A percentile compares a stretch with the other conserved stretches of the same genome.
These are phyloP conservation scores for Scleroderma citrinum DNA, from an alignment of 768 basidiomycete genomes.

Conservation along the genomic window DNA sequence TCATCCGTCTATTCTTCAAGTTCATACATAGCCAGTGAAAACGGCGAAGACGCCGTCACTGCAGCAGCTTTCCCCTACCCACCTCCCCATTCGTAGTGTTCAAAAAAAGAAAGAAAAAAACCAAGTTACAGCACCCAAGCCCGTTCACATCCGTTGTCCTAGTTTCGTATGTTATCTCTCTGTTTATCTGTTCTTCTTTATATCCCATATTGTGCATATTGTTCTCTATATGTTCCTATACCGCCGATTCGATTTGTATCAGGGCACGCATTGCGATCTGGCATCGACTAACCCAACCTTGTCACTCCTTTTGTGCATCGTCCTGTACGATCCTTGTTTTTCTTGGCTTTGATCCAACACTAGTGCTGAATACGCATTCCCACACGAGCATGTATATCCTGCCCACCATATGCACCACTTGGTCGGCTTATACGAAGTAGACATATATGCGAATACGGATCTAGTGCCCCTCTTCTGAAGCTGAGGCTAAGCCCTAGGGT, in stretches of 20 bases:
- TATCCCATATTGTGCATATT: neutral
- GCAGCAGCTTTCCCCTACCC: conserved; percentile 28
- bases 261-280: conserved; percentile 1
- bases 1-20: conserved; percentile 37
- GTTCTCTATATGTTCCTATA: neutral
- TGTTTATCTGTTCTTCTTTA: neutral
- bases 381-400: neutral
- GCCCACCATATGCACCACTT: conserved; percentile 11
- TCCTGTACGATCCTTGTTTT: conserved; percentile 1
- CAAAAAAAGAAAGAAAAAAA: conserved; percentile 4
- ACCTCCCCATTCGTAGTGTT: conserved; percentile 12
- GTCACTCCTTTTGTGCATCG: conserved; percentile 2
- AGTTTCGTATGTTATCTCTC: conserved; percentile 9
- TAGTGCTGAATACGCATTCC: conserved; percentile 15
- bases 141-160: conserved; percentile 6
- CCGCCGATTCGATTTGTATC: neutral
- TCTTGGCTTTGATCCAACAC: conserved; percentile 3
- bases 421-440: conserved; percentile 4
- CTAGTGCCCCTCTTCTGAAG: neutral
- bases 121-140: conserved; percentile 1
- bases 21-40: conserved; percentile 19
- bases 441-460: neutral
- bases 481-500: no score
- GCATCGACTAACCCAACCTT: conserved; percentile 1
- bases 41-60: conserved; percentile 20